Base-by-base conservation (phyloP, 805 yeast genomes). In the Starmera quercuum region DNA sequence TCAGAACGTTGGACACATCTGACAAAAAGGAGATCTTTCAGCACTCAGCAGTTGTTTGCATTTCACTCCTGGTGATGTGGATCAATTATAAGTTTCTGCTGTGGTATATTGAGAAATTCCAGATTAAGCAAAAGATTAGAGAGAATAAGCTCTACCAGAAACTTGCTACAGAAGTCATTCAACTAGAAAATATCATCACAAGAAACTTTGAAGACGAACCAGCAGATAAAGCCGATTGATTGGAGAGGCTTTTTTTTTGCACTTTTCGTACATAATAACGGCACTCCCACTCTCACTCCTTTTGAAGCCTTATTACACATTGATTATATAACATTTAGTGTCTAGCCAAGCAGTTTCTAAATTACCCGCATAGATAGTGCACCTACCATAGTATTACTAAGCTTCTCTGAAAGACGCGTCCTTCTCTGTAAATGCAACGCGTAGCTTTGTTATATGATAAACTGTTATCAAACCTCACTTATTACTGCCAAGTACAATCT, bases 1-100 rank as follows among this genome's bases (percentile, higher is more conserved):
- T 51, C 20, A 53, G 64, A 39, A 59, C 64, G 5, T 40, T 59
- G 24, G 47, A 50, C 13, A 43, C 46, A 13, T 46, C 41, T 6
- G 40, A 42, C 4, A 41, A 31, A 2, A 16, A 27, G 17, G 50
- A 46, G 24, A 32, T 48, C 6, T 38, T 37, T 11, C 33, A 26
- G 8, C 52, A 50, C 14, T 37, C 49, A 1, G 36, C 39, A 6
- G 27, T 42, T 8, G 38, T 48, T 12, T 13, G 39, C 9, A 24
- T 44, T 3, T 45, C 46, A 19, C 1, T 40, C 1, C 29, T 40
- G 2, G 31, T 36, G 11, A 45, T 50, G 5, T 50, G 50, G 50
- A n/a, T 39, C 9, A 35, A 42, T 12, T 48, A 42, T 17, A 39
- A 38, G 26, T 24, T 44, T 17, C 14, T 44, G 31, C 42, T 38